phyloP scores from a whole-genome alignment of 2,329 filamentous ascomycete genomes.

The Penicillium janthinellum region DNA sequence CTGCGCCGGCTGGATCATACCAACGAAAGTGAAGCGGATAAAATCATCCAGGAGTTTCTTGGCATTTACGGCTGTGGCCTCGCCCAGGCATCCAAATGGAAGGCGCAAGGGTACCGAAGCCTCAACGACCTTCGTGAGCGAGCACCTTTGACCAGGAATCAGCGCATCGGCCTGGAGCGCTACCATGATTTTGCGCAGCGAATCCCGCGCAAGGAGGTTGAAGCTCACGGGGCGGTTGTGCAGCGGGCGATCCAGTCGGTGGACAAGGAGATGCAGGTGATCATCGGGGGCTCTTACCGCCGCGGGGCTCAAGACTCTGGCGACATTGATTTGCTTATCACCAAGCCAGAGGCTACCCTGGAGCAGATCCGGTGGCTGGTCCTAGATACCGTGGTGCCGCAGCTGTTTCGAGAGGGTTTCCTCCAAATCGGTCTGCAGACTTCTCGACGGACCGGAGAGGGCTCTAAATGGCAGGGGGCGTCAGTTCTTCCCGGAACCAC shows the following conservation, averaged over 20 bases:
- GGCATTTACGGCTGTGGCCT: slow-evolving; percentile 78
- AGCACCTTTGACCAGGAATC: slow-evolving; percentile 67
- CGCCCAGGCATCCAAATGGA: slow-evolving; percentile 71
- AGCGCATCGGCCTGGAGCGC: slow-evolving; percentile 74
- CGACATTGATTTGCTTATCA: slow-evolving; percentile 85
- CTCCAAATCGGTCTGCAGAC: slow-evolving; percentile 70
- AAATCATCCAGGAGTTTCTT: slow-evolving; percentile 68
- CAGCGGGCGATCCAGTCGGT: slow-evolving; percentile 59
- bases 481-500: slow-evolving; percentile 65
- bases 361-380: slow-evolving; percentile 63
- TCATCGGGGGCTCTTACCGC: slow-evolving; percentile 82
- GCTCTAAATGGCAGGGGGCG: slow-evolving; percentile 87
- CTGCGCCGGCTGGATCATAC: slow-evolving; percentile 73
- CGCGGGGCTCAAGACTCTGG: slow-evolving; percentile 73
- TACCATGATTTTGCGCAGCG: slow-evolving; percentile 77
- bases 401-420: slow-evolving; percentile 64
- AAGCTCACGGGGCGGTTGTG: slow-evolving; percentile 68
- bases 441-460: slow-evolving; percentile 51
- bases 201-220: slow-evolving; percentile 77
- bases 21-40: slow-evolving; percentile 65
- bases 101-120: slow-evolving; percentile 71
- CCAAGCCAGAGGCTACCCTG: slow-evolving; percentile 62
- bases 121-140: slow-evolving; percentile 68
- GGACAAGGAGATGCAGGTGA: slow-evolving; percentile 67
- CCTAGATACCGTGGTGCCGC: slow-evolving; percentile 63